phyloP scores from a whole-genome alignment of 106 monocot genomes.

The Dendrobium chrysotoxum region DNA sequence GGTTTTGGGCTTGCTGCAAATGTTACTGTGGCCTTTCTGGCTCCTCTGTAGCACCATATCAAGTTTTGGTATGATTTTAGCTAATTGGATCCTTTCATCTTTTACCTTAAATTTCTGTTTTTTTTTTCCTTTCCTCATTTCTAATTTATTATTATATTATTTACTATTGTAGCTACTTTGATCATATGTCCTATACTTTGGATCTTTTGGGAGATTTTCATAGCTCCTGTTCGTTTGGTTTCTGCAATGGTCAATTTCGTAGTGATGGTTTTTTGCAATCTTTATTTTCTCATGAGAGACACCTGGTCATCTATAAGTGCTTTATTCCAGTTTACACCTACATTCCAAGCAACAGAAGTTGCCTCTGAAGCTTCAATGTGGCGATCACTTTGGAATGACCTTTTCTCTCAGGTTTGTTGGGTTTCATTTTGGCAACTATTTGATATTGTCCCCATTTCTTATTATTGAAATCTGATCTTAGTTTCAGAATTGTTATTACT shows the following conservation, averaged over 20 bases:
- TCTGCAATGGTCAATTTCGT: conserved; percentile 36
- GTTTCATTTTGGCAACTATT: not conserved
- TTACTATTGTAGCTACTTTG: conserved; percentile 38
- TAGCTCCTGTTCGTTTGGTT: conserved; percentile 54
- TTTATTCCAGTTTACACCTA: conserved; percentile 60
- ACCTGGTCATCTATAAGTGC: conserved; percentile 50
- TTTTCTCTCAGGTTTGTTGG: conserved; percentile 79
- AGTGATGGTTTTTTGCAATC: conserved; percentile 26
- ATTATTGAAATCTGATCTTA: not conserved
- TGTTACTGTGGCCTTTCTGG: conserved; percentile 80
- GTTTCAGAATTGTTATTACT: conserved; percentile 6
- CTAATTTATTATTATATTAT: not conserved
- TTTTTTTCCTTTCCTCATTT: not conserved
- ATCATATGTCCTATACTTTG: conserved; percentile 67
- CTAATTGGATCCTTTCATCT: conserved; percentile 1
- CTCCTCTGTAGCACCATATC: conserved; percentile 32
- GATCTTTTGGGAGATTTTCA: conserved; percentile 51
- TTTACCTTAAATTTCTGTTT: not conserved
- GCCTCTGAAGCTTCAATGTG: conserved; percentile 68
- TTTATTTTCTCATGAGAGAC: conserved; percentile 33
- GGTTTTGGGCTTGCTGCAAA: conserved; percentile 28
- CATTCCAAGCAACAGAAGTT: conserved; percentile 37
- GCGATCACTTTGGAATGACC: conserved; percentile 92
- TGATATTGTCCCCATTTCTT: not conserved
- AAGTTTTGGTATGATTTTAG: conserved; percentile 52